Conservation (phyloP, 768 basidiomycete genomes). For the Podaxis carcinomalis region DNA sequence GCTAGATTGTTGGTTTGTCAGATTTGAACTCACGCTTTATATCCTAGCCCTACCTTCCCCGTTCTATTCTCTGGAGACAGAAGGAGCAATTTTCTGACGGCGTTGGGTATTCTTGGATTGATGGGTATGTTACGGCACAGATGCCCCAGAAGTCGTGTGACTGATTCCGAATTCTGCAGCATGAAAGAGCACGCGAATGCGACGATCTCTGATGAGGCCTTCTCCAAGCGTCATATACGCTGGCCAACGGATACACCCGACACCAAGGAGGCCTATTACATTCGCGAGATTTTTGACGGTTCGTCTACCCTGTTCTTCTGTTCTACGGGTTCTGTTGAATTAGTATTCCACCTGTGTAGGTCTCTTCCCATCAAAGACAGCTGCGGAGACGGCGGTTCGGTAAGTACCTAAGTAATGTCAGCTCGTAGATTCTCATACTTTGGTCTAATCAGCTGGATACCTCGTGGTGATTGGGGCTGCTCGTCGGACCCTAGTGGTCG, state of each 20-base stretch:
- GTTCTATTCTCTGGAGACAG: constrained; percentile 95
- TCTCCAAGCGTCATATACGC: constrained; percentile 65
- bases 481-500: constrained; percentile 91
- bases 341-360: constrained; percentile 32
- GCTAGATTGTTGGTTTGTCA: background rate
- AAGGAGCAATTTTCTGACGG: constrained; percentile 99
- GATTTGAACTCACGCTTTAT: background rate
- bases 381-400: constrained; percentile 89
- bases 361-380: constrained; percentile 81
- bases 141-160: background rate
- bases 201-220: constrained; percentile 76
- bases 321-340: constrained; percentile 5
- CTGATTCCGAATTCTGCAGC: constrained; percentile 32
- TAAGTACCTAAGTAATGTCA: constrained; percentile 31
- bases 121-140: constrained; percentile 53
- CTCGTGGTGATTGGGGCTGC: constrained; percentile 96
- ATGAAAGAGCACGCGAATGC: constrained; percentile 85
- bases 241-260: constrained; percentile 83
- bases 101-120: constrained; percentile 98
- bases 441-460: constrained; percentile 68
- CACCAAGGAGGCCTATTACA: constrained; percentile 94
- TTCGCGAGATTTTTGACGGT: constrained; percentile 91
- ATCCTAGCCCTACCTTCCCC: constrained; percentile 82
- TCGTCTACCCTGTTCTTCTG: constrained; percentile 14
- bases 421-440: constrained; percentile 7